phyloP scores from a whole-genome alignment of 345 rosid genomes.

The Pugionium cornutum region DNA sequence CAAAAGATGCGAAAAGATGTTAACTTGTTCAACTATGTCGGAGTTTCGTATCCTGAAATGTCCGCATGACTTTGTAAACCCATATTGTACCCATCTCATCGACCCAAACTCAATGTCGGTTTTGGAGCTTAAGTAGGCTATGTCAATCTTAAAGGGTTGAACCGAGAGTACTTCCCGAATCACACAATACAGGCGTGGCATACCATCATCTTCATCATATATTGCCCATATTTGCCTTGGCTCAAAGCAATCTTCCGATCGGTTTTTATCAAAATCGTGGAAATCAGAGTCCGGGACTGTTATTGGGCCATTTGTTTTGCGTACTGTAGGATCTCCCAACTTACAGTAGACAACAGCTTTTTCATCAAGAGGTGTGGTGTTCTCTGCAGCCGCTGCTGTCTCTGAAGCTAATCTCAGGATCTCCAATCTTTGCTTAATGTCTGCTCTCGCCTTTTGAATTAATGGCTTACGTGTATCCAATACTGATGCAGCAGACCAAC shows the following conservation, averaged over 20 bases:
- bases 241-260: slow-evolving; percentile 89
- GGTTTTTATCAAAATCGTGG: slow-evolving; percentile 88
- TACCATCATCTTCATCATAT: slow-evolving; percentile 95
- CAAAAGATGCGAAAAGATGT: slow-evolving; percentile 88
- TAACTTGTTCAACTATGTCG: slow-evolving; percentile 84
- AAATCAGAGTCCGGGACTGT: slow-evolving; percentile 93
- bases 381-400: slow-evolving; percentile 46
- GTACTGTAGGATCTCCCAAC: slow-evolving; percentile 43
- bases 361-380: slow-evolving; percentile 25
- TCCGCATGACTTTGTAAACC: slow-evolving; percentile 96
- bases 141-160: slow-evolving; percentile 82
- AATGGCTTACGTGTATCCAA: slow-evolving; percentile 84
- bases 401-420: slow-evolving; percentile 55
- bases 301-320: slow-evolving; percentile 49
- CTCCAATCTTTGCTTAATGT: slow-evolving; percentile 65
- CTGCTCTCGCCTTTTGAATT: slow-evolving; percentile 72
- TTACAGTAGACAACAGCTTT: slow-evolving; percentile 38
- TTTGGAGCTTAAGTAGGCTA: slow-evolving; percentile 89
- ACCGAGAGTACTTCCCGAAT: slow-evolving; percentile 77
- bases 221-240: slow-evolving; percentile 97
- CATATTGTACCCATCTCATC: slow-evolving; percentile 79
- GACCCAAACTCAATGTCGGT: slow-evolving; percentile 83
- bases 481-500: slow-evolving; percentile 57
- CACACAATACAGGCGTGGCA: slow-evolving; percentile 94
- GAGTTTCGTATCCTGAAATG: slow-evolving; percentile 85